These are phyloP conservation scores for Glomus cerebriforme DNA, from an alignment of 192 early-diverging fungal genomes.

Conservation along the genomic window DNA sequence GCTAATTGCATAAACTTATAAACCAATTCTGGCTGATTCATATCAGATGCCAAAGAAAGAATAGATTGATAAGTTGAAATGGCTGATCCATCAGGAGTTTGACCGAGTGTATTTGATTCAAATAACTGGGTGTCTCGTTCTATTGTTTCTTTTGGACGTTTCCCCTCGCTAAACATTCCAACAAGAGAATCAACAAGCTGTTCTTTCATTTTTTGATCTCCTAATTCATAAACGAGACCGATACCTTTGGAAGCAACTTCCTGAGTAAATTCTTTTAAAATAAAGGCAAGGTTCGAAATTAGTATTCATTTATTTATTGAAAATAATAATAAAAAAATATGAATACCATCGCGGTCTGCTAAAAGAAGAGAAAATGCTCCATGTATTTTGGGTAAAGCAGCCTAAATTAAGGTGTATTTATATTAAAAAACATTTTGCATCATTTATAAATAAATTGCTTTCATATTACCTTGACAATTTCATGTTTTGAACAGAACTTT, in stretches of 20 bases:
- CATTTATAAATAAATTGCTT: neutral
- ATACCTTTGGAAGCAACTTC: constrained; percentile 88
- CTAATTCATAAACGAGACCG: constrained; percentile 79
- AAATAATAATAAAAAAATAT: neutral
- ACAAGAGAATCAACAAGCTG: constrained; percentile 74
- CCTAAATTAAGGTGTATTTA: constrained; percentile 18
- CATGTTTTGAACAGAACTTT: constrained; percentile 65
- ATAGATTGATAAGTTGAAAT: constrained; percentile 79
- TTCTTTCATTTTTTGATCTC: constrained; percentile 65
- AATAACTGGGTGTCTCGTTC: constrained; percentile 76
- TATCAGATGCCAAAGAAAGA: constrained; percentile 85
- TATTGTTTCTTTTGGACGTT: constrained; percentile 47
- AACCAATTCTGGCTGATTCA: constrained; percentile 92
- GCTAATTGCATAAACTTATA: constrained; percentile 95
- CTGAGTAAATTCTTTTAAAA: constrained; percentile 68
- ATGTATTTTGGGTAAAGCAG: constrained; percentile 69
- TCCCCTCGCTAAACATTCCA: constrained; percentile 75
- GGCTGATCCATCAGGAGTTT: constrained; percentile 71
- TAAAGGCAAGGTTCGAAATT: neutral
- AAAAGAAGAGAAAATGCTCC: constrained; percentile 74
- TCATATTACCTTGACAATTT: constrained; percentile 48
- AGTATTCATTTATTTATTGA: neutral
- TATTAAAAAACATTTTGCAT: neutral
- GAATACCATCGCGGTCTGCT: constrained; percentile 76
- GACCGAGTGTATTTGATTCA: constrained; percentile 64